Evolutionary conservation across 106 monocot genomes (phyloP), one percentile per base, ranked within the genome.

Genomic region (Gastrodia elata): DNA sequence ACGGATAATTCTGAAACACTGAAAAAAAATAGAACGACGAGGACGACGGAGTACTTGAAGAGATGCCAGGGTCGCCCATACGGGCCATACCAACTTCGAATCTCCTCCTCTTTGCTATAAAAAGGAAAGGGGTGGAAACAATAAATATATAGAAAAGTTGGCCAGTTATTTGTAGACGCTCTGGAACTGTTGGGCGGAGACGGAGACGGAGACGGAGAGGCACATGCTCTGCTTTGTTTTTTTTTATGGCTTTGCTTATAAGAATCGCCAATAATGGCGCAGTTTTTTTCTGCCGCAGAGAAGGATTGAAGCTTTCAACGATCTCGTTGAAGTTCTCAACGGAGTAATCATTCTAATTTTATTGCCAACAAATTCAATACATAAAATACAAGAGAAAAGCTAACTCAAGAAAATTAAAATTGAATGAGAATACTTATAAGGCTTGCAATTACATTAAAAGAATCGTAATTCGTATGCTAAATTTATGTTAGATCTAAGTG

Each of bases 1-100:
- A 35, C 33, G 78, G 78, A 46, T 78, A 72, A 65, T 78, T 78
- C n/a, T 78, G 71, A 9, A 78, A 37, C 34, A 65, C 44, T 25
- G 65, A 44, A 3, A 28, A 77, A 22, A 39, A 30, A 32, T 39
- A n/a, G 14, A 16, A 39, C 13, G 38, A 48, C 26, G 78, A 72
- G 14, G 56, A 38, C 39, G 30, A 13, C 35, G 41, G 48, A 39
- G 72, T 25, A 16, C 24, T 43, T 2, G 70, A 64, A 14, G 78
- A 64, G 32, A 14, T 32, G 11, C 37, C 68, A n/a, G 68, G 24
- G 39, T 18, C 39, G 68, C 68, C 39, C 39, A 68, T 38, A 24
- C 68, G 68, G 38, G 24, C 68, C 68, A 68, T 39, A 2, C 1
- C 39, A n/a, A 39, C 39, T 68, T 59, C 59, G 27, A 9, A 16